Evolutionary conservation across 139 green algal genomes (phyloP).

Genomic region (Chlorella sp.): DNA sequence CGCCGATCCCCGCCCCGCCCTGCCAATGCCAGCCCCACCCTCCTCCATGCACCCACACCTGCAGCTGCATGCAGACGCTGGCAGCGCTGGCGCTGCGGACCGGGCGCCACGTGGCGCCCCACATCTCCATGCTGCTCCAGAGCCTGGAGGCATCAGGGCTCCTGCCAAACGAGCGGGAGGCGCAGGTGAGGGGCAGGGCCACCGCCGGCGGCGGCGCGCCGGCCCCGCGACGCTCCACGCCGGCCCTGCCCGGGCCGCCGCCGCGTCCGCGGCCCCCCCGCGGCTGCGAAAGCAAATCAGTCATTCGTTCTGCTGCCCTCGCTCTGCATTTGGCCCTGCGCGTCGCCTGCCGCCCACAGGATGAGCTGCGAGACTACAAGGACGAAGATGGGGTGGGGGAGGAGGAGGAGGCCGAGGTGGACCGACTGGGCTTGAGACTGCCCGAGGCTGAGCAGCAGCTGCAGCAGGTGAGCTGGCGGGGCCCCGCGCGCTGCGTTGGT

Average conservation of each 20-base stretch:
- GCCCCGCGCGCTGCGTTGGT: background rate
- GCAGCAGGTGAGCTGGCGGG: background rate
- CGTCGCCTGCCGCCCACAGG: background rate
- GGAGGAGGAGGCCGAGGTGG: no score
- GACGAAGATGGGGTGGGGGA: no score
- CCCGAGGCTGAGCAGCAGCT: no score
- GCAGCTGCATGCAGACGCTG: slow-evolving; percentile 1
- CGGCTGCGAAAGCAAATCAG: background rate
- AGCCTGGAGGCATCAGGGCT: slow-evolving; percentile 13
- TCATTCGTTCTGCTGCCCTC: background rate
- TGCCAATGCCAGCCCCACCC: background rate
- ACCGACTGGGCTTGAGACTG: no score
- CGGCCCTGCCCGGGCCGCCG: background rate
- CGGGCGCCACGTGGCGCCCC: slow-evolving; percentile 16
- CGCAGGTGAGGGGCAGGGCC: no score
- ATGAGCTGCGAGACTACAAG: no score
- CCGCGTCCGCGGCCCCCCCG: background rate
- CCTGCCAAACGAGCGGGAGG: slow-evolving; percentile 1
- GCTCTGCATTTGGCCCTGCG: background rate
- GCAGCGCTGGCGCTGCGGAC: slow-evolving; percentile 8
- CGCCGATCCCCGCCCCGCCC: background rate
- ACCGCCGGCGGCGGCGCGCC: background rate
- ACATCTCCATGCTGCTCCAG: slow-evolving; percentile 27
- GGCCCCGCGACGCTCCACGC: background rate
- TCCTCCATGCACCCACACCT: background rate